Evolutionary conservation across 2,329 filamentous ascomycete genomes (phyloP).

Genomic region (Tolypocladium pustulatum): DNA sequence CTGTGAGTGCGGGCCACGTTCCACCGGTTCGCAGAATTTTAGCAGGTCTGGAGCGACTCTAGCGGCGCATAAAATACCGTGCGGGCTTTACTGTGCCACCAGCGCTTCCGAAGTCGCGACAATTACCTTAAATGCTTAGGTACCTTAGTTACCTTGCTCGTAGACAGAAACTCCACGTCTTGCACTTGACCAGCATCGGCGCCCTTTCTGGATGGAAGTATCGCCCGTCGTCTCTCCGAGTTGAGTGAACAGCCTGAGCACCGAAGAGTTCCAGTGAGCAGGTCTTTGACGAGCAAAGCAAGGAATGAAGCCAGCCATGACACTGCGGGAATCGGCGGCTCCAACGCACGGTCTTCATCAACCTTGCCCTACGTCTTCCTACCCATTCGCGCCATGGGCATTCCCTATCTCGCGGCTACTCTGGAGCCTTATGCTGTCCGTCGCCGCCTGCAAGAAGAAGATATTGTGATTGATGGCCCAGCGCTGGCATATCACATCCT

Average conservation of each 20-base stretch:
- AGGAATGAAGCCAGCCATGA: background rate
- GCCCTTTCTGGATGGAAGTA: background rate
- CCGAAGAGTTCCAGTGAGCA: background rate
- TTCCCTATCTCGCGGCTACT: slow-evolving; percentile 42
- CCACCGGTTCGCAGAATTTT: background rate
- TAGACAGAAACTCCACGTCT: no score
- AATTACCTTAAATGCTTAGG: no score
- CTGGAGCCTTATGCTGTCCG: slow-evolving; percentile 41
- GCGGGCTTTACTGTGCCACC: background rate
- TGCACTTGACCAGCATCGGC: background rate
- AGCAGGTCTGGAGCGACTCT: background rate
- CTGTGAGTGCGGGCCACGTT: background rate
- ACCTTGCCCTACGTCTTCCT: background rate
- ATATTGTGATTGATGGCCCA: slow-evolving; percentile 63
- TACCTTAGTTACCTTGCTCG: no score
- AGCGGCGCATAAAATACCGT: background rate
- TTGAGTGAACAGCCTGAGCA: background rate
- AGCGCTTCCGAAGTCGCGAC: no score
- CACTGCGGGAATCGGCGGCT: background rate
- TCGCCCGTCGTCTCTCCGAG: background rate
- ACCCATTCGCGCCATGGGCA: slow-evolving; percentile 40
- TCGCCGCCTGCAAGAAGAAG: slow-evolving; percentile 27
- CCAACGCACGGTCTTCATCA: background rate
- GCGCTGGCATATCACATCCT: slow-evolving; percentile 67
- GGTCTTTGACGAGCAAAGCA: background rate